Conservation (phyloP, 768 basidiomycete genomes). For the Gelatoporia subvermispora region DNA sequence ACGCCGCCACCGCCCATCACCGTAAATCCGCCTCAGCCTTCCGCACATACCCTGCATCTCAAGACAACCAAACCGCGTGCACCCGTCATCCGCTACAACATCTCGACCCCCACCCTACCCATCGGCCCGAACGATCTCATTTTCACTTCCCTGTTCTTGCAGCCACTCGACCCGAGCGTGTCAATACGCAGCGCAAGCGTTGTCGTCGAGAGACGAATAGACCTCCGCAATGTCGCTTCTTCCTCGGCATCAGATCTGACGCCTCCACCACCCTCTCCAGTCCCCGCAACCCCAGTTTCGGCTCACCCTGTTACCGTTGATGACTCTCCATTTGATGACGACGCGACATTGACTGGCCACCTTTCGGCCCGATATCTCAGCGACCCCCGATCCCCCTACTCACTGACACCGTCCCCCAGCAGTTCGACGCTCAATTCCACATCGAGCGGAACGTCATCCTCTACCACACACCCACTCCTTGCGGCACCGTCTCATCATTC, state of each 20-base stretch:
- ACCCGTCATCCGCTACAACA: conserved; percentile 53
- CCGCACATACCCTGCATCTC: conserved; percentile 29
- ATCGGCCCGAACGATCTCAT: conserved; percentile 73
- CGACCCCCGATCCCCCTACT: not conserved
- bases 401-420: not conserved
- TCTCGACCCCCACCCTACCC: conserved; percentile 50
- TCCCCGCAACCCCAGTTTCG: conserved; percentile 1
- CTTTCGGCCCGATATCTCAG: no score
- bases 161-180: conserved; percentile 53
- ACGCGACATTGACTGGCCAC: no score
- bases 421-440: not conserved
- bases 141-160: conserved; percentile 56
- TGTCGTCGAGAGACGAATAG: conserved; percentile 68
- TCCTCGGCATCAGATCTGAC: not conserved
- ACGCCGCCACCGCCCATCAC: conserved; percentile 22
- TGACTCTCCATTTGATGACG: no score
- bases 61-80: conserved; percentile 52
- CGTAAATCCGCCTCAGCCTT: conserved; percentile 27
- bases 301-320: not conserved
- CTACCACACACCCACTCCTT: conserved; percentile 13
- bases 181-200: conserved; percentile 60
- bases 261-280: conserved; percentile 10
- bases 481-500: conserved; percentile 6
- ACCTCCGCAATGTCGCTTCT: conserved; percentile 32
- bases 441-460: conserved; percentile 2